Percentiles rank a stretch among this genome's conserved stretches.
These are phyloP conservation scores for Candida buenavistaensis DNA, from an alignment of 1,139 yeast genomes.

Conservation along the genomic window DNA sequence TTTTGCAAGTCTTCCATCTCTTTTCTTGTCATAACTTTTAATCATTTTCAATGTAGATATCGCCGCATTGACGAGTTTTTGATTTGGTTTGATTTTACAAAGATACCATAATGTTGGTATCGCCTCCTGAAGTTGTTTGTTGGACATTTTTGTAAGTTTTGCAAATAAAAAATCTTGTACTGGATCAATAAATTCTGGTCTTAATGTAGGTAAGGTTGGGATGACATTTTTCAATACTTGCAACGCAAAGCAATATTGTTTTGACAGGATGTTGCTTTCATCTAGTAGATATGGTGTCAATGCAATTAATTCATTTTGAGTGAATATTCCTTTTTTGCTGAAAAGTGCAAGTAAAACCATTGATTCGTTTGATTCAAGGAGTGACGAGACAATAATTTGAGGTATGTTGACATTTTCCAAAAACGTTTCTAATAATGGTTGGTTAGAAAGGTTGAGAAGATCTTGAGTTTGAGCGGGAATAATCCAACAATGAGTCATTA, in stretches of 20 bases:
- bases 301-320: constrained; percentile 63
- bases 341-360: constrained; percentile 55
- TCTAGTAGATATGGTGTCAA: constrained; percentile 61
- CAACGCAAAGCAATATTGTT: constrained; percentile 43
- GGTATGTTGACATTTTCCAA: constrained; percentile 29
- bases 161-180: constrained; percentile 54
- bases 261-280: constrained; percentile 36
- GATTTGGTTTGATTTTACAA: constrained; percentile 45
- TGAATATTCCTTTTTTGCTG: constrained; percentile 49
- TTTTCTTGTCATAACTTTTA: constrained; percentile 32
- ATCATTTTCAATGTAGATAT: constrained; percentile 55
- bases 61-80: constrained; percentile 60
- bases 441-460: too few species aligned
- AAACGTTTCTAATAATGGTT: constrained; percentile 6
- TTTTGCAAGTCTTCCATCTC: constrained; percentile 53
- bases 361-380: too few species aligned
- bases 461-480: too few species aligned
- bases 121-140: constrained; percentile 63
- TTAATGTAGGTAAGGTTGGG: constrained; percentile 41
- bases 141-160: constrained; percentile 57
- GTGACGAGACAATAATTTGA: too few species aligned
- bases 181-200: constrained; percentile 50
- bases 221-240: constrained; percentile 54
- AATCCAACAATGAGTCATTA: constrained; percentile 50
- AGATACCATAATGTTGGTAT: constrained; percentile 66